Evolutionary conservation across 768 basidiomycete species (phyloP).

Genomic region (Amanita rubescens): DNA sequence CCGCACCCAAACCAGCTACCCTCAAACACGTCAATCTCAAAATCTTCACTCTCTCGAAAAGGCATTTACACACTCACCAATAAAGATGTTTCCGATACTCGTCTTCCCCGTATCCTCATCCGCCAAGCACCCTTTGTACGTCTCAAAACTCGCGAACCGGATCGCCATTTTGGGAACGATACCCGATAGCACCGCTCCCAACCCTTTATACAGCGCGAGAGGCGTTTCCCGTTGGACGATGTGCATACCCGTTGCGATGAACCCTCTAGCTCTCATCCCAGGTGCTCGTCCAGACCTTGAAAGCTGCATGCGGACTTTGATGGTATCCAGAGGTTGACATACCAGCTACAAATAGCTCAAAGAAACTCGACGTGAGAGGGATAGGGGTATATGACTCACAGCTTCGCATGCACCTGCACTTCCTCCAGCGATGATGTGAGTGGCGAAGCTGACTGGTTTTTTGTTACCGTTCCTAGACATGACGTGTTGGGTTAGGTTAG

Average conservation of each 20-base stretch:
- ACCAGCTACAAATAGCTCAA: constrained; percentile 36
- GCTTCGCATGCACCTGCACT: constrained; percentile 93
- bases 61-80: constrained; percentile 48
- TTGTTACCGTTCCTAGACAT: constrained; percentile 57
- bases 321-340: constrained; percentile 96
- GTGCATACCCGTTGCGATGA: constrained; percentile 82
- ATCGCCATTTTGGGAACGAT: constrained; percentile 99
- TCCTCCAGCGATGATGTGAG: constrained; percentile 91
- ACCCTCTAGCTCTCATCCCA: constrained; percentile 86
- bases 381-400: constrained; percentile 33
- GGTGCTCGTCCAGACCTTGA: constrained; percentile 68
- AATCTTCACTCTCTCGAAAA: constrained; percentile 2
- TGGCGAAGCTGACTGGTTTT: constrained; percentile 79
- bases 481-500: background rate
- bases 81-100: constrained; percentile 70
- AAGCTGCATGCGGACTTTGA: constrained; percentile 99
- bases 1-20: constrained; percentile 88
- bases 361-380: background rate
- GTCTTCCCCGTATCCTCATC: constrained; percentile 76
- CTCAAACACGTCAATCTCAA: background rate
- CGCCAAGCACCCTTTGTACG: constrained; percentile 81
- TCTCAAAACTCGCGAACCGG: constrained; percentile 95
- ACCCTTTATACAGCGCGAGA: constrained; percentile 93
- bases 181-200: constrained; percentile 92
- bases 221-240: constrained; percentile 91